These are phyloP conservation scores for Mrakiaceae sp. DNA, from an alignment of 1,284 basidiomycete species.

Conservation along the genomic window DNA sequence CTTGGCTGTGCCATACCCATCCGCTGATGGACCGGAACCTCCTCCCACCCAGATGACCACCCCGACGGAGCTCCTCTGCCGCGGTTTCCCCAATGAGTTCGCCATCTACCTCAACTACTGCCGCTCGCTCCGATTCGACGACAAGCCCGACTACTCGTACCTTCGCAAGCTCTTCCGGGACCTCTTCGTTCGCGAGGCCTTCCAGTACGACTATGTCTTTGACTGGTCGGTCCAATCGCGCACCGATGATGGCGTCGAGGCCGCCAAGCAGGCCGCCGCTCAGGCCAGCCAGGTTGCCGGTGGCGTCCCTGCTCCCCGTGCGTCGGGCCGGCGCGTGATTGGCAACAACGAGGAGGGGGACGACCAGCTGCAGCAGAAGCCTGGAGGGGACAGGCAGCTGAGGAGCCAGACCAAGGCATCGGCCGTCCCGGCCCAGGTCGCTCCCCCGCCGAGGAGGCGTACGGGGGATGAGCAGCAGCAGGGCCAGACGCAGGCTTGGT, in stretches of 20 bases:
- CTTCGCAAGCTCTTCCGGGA: slow-evolving; percentile 96
- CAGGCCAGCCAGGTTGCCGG: background rate
- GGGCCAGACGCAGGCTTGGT: background rate
- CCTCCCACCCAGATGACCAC: slow-evolving; percentile 74
- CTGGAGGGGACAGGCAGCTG: slow-evolving; percentile 14
- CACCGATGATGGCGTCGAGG: slow-evolving; percentile 18
- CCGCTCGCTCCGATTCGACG: slow-evolving; percentile 90
- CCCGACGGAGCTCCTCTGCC: slow-evolving; percentile 87
- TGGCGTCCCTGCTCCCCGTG: background rate
- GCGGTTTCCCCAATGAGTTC: slow-evolving; percentile 94
- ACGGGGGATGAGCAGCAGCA: background rate
- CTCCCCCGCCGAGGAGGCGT: background rate
- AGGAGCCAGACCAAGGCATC: background rate
- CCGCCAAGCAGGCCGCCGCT: background rate
- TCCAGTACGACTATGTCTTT: slow-evolving; percentile 96
- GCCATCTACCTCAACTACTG: slow-evolving; percentile 97
- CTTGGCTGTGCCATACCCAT: background rate
- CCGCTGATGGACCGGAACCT: background rate
- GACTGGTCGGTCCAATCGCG: slow-evolving; percentile 83
- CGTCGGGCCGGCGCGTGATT: slow-evolving; percentile 17
- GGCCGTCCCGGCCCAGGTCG: background rate
- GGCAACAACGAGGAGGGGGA: slow-evolving; percentile 17
- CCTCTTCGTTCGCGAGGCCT: slow-evolving; percentile 90
- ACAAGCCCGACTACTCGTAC: slow-evolving; percentile 94
- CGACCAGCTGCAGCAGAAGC: slow-evolving; percentile 2